phyloP scores from a whole-genome alignment of 208 protist genomes.

The Zelonia costaricensis region DNA sequence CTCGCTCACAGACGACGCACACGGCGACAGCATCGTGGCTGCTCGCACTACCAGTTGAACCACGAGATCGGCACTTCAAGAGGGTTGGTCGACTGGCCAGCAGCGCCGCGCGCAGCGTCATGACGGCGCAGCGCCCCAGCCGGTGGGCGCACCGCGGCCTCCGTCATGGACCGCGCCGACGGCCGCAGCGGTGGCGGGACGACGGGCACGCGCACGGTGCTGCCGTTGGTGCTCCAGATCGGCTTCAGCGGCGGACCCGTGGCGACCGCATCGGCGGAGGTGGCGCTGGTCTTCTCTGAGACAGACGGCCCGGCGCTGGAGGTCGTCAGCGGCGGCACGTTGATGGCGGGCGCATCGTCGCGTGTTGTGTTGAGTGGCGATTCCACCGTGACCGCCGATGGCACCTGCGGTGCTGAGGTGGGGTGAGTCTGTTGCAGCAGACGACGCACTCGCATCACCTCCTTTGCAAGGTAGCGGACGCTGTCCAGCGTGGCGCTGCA shows the following conservation, averaged over 20 bases:
- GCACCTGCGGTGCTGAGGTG: neutral
- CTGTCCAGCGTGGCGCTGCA: constrained; percentile 40
- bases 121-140: neutral
- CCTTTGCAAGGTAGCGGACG: constrained; percentile 42
- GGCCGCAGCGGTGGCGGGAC: constrained; percentile 23
- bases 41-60: too few relatives aligned
- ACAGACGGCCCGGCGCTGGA: neutral
- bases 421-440: neutral
- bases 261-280: neutral
- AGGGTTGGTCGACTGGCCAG: too few relatives aligned
- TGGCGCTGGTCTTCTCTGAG: neutral
- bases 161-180: constrained; percentile 25
- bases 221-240: constrained; percentile 10
- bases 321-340: too few relatives aligned
- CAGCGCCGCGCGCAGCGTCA: too few relatives aligned
- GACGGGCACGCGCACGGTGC: constrained; percentile 2
- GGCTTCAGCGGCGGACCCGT: constrained; percentile 21
- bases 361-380: neutral
- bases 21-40: too few relatives aligned
- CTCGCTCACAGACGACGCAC: too few relatives aligned
- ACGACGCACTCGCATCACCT: constrained; percentile 51
- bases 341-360: neutral
- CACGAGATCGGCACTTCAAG: too few relatives aligned
- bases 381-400: too few relatives aligned
- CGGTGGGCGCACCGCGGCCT: constrained; percentile 19